Base-by-base conservation (phyloP, 73 alveolate genomes). In the Paramecium sexaurelia region DNA sequence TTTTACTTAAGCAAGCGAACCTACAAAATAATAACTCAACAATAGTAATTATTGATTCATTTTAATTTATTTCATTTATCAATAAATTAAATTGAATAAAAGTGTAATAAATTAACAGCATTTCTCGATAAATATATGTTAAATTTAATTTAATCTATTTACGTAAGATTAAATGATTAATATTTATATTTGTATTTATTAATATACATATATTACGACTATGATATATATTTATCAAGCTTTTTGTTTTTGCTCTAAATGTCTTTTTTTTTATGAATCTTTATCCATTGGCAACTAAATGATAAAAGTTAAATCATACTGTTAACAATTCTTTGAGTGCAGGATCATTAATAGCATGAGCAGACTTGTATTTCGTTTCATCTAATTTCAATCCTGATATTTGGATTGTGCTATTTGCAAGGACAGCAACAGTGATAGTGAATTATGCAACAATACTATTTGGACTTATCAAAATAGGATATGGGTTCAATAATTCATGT, bases 371-470 rank as follows among this genome's bases (percentile, higher is more conserved):
- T 15, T 75, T 75, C 35, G 93, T 66, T 39, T 61, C 73, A 17
- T 85, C 93, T 27, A 85, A 69, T 24, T 71, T 55, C 37, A 85
- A 57, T 35, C 93, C 93, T 15, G 99, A 92, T 39, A 96, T 92
- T 55, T 96, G 85, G 35, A 91, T 89, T 32, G 99, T 93, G 69
- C 98, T 93, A 61, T 85, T 93, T 36, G 96, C 95, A 36, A 94
- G 94, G 33, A 97, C 91, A 37, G 97, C 97, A 85, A 97, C 96
- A 33, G 98, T 94, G 85, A 93, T 95, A 57, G 95, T 96, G 97
- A 95, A 97, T 92, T 97, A 96, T 26, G 99, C 98, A 29, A 97
- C 98, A 75, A 86, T 98, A 27, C 96, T 95, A 75, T 95, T 85
- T 84, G 95, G 95, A 84, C 96, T 99, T 19, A 92, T 90, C 55